A percentile compares a stretch with the other conserved stretches of the same genome.
phyloP scores from a whole-genome alignment of 495 filamentous ascomycete genomes.

The Penicillium mononematosum region DNA sequence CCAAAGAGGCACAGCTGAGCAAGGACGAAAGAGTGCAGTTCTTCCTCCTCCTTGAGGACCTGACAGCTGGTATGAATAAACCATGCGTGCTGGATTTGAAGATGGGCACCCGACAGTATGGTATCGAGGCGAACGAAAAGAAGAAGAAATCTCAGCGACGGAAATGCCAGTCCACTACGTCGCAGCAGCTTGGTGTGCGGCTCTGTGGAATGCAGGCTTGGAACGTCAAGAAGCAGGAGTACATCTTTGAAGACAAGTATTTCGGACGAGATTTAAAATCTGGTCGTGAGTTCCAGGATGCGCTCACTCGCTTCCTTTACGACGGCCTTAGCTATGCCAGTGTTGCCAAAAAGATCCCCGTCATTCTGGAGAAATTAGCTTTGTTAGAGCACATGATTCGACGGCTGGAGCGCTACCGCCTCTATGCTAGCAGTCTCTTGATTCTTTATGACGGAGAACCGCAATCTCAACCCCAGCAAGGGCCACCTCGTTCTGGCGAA shows the following conservation, averaged over 20 bases:
- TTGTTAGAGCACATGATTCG: conserved; percentile 80
- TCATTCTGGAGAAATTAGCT: conserved; percentile 78
- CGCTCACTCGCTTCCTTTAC: conserved; percentile 84
- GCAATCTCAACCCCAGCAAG: conserved; percentile 16
- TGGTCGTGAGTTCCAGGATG: conserved; percentile 85
- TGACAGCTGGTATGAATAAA: conserved; percentile 93
- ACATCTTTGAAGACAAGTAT: conserved; percentile 95
- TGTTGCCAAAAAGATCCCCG: conserved; percentile 79
- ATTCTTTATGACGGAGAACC: conserved; percentile 88
- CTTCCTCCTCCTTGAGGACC: conserved; percentile 92
- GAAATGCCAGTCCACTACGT: conserved; percentile 91
- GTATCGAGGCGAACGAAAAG: conserved; percentile 86
- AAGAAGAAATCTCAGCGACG: conserved; percentile 89
- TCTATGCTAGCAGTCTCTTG: conserved; percentile 92
- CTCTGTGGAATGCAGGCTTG: conserved; percentile 96
- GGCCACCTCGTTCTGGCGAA: conserved; percentile 12
- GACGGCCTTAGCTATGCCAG: conserved; percentile 80
- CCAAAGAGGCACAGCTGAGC: conserved; percentile 73
- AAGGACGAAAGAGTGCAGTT: conserved; percentile 77
- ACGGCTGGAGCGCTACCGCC: conserved; percentile 78
- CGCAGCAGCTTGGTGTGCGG: conserved; percentile 84
- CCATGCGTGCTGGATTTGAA: conserved; percentile 97
- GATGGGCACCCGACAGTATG: conserved; percentile 99
- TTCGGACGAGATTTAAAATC: conserved; percentile 87
- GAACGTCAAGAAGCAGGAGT: conserved; percentile 79